phyloP scores from a whole-genome alignment of 176 grass and related monocot genomes.

The Luzula sylvatica region DNA sequence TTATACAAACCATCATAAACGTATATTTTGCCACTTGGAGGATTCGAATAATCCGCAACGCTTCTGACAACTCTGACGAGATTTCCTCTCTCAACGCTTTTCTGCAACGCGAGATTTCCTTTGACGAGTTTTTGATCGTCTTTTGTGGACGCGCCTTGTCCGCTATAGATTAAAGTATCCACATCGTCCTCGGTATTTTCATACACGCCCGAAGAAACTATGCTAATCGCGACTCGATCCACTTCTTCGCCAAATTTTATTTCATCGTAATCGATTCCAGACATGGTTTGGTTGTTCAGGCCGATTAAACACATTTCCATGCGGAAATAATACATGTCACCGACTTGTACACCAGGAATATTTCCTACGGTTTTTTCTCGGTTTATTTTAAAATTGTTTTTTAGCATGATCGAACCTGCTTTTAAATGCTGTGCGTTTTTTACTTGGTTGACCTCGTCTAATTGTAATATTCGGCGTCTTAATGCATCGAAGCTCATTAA shows the following conservation, averaged over 20 bases:
- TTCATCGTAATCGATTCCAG: conserved; percentile 74
- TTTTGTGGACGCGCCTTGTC: conserved; percentile 71
- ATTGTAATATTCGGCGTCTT: conserved; percentile 51
- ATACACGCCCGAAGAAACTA: conserved; percentile 82
- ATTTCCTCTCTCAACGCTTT: conserved; percentile 72
- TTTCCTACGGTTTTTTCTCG: conserved; percentile 60
- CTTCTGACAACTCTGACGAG: conserved; percentile 71
- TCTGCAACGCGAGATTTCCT: conserved; percentile 80
- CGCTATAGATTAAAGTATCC: conserved; percentile 57
- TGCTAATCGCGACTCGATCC: conserved; percentile 50
- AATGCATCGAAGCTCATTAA: conserved; percentile 76
- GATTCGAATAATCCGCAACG: conserved; percentile 43
- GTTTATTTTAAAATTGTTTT: conserved; percentile 55
- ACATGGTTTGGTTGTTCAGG: conserved; percentile 50
- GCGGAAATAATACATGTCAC: conserved; percentile 89
- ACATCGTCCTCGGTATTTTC: conserved; percentile 66
- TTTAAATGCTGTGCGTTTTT: conserved; percentile 54
- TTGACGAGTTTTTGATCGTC: conserved; percentile 84
- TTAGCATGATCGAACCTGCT: conserved; percentile 75
- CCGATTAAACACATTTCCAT: conserved; percentile 87
- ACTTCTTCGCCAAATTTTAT: conserved; percentile 37
- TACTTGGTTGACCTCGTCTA: conserved; percentile 57
- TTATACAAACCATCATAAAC: conserved; percentile 83
- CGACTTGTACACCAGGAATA: conserved; percentile 57
- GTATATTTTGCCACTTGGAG: conserved; percentile 69